phyloP scores from a whole-genome alignment of 2,329 filamentous ascomycete genomes.

The Bisporella sp. region DNA sequence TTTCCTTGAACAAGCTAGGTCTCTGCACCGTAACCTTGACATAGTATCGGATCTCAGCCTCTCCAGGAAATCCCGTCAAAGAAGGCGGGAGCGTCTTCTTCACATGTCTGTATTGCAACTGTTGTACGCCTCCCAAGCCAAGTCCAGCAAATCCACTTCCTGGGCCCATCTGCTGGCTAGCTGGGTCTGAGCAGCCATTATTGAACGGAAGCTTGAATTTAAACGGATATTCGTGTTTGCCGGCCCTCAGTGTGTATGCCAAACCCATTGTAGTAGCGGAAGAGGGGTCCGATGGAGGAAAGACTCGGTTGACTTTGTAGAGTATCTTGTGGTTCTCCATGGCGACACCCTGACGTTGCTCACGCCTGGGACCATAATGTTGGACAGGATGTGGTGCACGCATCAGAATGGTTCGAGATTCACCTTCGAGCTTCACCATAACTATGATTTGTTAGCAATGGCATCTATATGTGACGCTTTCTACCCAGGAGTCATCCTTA shows the following conservation, averaged over 20 bases:
- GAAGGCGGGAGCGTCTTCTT: conserved; percentile 85
- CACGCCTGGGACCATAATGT: neutral
- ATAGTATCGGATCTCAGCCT: conserved; percentile 89
- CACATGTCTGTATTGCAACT: conserved; percentile 62
- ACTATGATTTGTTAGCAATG: conserved; percentile 27
- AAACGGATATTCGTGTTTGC: conserved; percentile 72
- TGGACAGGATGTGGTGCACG: conserved; percentile 13
- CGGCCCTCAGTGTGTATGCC: conserved; percentile 56
- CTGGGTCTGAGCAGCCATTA: conserved; percentile 49
- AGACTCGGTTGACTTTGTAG: conserved; percentile 68
- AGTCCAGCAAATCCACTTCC: conserved; percentile 49
- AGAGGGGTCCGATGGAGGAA: conserved; percentile 39
- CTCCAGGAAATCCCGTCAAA: conserved; percentile 74
- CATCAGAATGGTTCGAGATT: conserved; percentile 55
- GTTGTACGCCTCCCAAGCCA: conserved; percentile 55
- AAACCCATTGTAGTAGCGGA: conserved; percentile 15
- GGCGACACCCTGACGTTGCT: conserved; percentile 23
- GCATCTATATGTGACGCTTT: too few species aligned
- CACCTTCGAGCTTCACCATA: conserved; percentile 77
- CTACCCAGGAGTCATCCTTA: too few species aligned
- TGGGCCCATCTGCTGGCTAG: conserved; percentile 46
- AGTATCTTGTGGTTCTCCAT: conserved; percentile 65
- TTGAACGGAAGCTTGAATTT: conserved; percentile 73
- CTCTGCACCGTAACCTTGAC: conserved; percentile 91
- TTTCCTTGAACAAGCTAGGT: conserved; percentile 86